A percentile compares a stretch with the other conserved stretches of the same genome.
These are phyloP conservation scores for Didymella sp. DNA, from an alignment of 2,329 filamentous ascomycete genomes.

Conservation along the genomic window DNA sequence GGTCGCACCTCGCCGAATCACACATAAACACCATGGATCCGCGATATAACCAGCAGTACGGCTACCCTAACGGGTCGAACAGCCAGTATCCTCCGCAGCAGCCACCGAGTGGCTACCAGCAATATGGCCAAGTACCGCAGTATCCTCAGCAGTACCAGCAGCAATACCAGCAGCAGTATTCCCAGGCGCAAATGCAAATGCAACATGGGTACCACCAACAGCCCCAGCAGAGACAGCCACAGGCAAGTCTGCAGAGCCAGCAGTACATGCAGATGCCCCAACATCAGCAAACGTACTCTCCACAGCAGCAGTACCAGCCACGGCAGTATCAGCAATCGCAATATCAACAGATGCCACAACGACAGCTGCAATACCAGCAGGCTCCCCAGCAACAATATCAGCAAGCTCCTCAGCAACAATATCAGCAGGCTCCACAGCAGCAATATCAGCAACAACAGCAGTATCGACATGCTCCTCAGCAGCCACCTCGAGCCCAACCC, in stretches of 20 bases:
- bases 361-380: conserved; percentile 17
- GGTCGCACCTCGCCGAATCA: conserved; percentile 9
- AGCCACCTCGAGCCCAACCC: conserved; percentile 25
- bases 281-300: conserved; percentile 11
- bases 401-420: conserved; percentile 18
- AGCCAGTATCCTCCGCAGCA: conserved; percentile 36
- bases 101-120: conserved; percentile 38
- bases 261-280: conserved; percentile 34
- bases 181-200: conserved; percentile 31
- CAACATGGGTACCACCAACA: conserved; percentile 31
- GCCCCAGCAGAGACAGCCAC: conserved; percentile 25
- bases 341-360: conserved; percentile 19
- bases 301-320: conserved; percentile 9
- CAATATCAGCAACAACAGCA: conserved; percentile 25
- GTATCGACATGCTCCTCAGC: conserved; percentile 25
- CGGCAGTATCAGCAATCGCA: conserved; percentile 8
- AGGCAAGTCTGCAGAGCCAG: conserved; percentile 31
- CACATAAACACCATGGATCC: conserved; percentile 38
- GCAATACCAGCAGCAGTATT: conserved; percentile 32
- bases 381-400: conserved; percentile 20
- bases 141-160: conserved; percentile 34
- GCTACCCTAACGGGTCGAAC: conserved; percentile 42
- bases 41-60: conserved; percentile 45
- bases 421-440: conserved; percentile 24
- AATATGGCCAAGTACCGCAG: conserved; percentile 35